phyloP scores from a whole-genome alignment of 1,284 basidiomycete species.

The Heliocybe sulcata region DNA sequence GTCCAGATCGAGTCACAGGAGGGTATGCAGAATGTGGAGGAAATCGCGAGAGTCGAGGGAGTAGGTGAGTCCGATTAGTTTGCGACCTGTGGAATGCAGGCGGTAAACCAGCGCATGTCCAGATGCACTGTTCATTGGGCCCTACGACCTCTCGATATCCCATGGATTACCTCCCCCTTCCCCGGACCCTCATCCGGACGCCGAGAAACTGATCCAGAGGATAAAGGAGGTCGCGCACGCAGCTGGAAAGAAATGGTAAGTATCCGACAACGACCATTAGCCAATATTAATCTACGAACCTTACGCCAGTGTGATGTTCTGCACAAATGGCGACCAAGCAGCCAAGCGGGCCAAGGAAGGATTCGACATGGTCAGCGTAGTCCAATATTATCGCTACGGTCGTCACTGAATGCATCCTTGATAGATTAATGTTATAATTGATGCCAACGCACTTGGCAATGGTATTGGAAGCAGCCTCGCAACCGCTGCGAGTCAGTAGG shows the following conservation, averaged over 20 bases:
- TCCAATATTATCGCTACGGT: not conserved
- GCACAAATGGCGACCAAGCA: slow-evolving; percentile 29
- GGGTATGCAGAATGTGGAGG: slow-evolving; percentile 50
- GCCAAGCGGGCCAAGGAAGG: slow-evolving; percentile 31
- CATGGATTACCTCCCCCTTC: slow-evolving; percentile 51
- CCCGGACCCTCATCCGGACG: slow-evolving; percentile 54
- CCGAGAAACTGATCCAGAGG: slow-evolving; percentile 53
- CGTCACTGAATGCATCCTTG: not conserved
- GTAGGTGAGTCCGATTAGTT: slow-evolving; percentile 8
- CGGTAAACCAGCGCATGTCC: not conserved
- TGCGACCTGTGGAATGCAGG: slow-evolving; percentile 14
- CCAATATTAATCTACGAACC: not conserved
- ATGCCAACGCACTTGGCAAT: not conserved
- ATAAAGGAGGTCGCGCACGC: slow-evolving; percentile 46
- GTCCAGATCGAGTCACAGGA: slow-evolving; percentile 63
- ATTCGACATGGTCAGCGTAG: slow-evolving; percentile 24
- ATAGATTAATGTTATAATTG: not conserved
- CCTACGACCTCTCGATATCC: slow-evolving; percentile 58
- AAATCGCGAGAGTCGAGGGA: slow-evolving; percentile 44
- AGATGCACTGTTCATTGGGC: slow-evolving; percentile 60
- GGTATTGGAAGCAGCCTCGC: not conserved
- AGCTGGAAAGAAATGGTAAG: slow-evolving; percentile 62
- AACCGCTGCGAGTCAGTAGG: not conserved
- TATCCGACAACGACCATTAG: not conserved
- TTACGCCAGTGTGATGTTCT: slow-evolving; percentile 19